Conservation (phyloP, 768 basidiomycete genomes). For the Pulveroboletus sp. region DNA sequence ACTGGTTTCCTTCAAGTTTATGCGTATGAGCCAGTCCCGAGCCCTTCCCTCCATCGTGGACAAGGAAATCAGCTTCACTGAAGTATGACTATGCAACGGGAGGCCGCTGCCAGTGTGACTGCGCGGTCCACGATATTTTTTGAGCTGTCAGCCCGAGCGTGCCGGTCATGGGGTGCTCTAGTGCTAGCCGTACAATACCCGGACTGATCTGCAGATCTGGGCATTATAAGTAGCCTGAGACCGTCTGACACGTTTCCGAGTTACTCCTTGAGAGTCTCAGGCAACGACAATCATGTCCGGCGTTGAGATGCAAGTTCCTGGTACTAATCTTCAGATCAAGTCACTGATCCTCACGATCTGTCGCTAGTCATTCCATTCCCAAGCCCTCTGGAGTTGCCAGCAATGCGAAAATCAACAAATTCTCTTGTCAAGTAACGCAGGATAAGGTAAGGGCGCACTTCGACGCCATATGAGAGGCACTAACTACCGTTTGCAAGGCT, state of each 20-base stretch:
- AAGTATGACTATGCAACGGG: too few relatives aligned
- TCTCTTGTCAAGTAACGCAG: conserved; percentile 73
- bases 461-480: not conserved
- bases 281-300: conserved; percentile 42
- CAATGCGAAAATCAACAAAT: conserved; percentile 64
- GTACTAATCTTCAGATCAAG: not conserved
- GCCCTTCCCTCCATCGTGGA: too few relatives aligned
- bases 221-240: conserved; percentile 16
- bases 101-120: too few relatives aligned
- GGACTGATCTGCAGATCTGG: not conserved
- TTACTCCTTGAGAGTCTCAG: not conserved
- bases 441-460: conserved; percentile 56
- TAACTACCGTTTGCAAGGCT: conserved; percentile 32
- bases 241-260: not conserved
- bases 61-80: too few relatives aligned
- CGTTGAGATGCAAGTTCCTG: conserved; percentile 56
- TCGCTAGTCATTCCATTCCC: conserved; percentile 18
- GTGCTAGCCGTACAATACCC: not conserved
- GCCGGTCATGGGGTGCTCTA: too few relatives aligned
- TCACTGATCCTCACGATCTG: conserved; percentile 1
- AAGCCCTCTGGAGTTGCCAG: conserved; percentile 21
- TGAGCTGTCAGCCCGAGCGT: too few relatives aligned
- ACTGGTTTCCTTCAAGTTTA: not conserved
- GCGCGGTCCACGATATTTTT: too few relatives aligned
- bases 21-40: not conserved